Conservation (phyloP, 441 rosid species). For the Manihot esculenta region DNA sequence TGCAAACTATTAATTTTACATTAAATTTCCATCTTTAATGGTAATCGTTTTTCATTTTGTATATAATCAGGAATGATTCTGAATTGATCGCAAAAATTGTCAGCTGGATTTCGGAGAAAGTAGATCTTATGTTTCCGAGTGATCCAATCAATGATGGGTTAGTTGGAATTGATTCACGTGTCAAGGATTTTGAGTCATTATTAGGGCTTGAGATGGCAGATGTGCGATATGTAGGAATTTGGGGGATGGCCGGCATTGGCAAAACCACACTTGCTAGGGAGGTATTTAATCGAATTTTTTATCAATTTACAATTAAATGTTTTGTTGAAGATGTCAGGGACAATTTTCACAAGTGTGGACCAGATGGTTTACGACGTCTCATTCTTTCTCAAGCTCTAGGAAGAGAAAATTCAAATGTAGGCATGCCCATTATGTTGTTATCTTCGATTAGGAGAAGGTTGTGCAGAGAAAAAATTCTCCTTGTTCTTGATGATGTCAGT, state of each 20-base stretch:
- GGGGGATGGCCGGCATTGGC: constrained; percentile 19
- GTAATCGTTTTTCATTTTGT: no score
- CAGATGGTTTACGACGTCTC: no score
- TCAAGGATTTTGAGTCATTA: neutral
- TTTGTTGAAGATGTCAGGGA: neutral
- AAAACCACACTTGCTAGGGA: constrained; percentile 9
- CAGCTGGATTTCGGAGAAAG: neutral
- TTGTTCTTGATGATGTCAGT: constrained; percentile 22
- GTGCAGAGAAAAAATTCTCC: neutral
- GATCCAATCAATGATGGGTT: neutral
- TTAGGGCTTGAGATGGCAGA: neutral
- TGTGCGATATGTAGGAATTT: constrained; percentile 14
- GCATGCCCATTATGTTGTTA: no score
- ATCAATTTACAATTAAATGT: neutral
- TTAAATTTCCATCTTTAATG: neutral
- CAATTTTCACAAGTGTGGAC: neutral
- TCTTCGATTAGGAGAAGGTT: neutral
- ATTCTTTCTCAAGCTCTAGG: no score
- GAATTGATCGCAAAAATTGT: neutral
- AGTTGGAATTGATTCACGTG: constrained; percentile 19
- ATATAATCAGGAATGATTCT: constrained; percentile 9
- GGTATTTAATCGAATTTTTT: neutral
- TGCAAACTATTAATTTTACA: neutral
- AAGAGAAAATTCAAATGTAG: no score
- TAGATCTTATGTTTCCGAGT: neutral